A percentile compares a stretch with the other conserved stretches of the same genome.
Conservation (phyloP, 257 asterid species). For the Nemophila menziesii region DNA sequence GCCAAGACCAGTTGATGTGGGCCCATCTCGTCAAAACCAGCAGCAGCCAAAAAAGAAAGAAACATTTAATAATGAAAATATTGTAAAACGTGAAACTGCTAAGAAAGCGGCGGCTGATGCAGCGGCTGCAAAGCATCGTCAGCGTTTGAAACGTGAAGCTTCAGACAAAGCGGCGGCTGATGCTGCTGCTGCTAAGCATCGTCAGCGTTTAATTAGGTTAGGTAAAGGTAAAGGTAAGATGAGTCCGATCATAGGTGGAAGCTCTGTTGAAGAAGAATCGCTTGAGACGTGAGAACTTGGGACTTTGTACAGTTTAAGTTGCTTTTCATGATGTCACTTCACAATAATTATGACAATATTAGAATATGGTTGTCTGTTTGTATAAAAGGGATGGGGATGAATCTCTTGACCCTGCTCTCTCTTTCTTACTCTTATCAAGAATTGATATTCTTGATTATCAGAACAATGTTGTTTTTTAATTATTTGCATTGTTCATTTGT, state of each 20-base stretch:
- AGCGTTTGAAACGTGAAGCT: constrained; percentile 63
- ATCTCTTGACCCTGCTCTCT: background rate
- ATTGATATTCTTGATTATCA: background rate
- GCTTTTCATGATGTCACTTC: background rate
- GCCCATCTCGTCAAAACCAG: constrained; percentile 76
- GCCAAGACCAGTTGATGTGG: constrained; percentile 40
- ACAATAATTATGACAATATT: background rate
- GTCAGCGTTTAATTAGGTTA: constrained; percentile 44
- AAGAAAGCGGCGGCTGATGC: constrained; percentile 73
- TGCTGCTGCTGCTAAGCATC: constrained; percentile 67
- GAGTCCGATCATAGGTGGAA: background rate
- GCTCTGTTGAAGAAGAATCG: background rate
- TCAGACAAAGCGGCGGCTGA: constrained; percentile 70
- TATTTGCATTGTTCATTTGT: background rate
- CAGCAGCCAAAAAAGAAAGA: constrained; percentile 52
- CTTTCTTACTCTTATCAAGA: constrained; percentile 2
- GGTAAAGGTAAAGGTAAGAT: constrained; percentile 42
- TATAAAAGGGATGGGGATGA: background rate
- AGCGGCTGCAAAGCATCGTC: constrained; percentile 64
- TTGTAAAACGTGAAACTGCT: constrained; percentile 90
- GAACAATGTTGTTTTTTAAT: background rate
- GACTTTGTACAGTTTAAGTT: constrained; percentile 1
- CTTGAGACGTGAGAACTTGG: background rate
- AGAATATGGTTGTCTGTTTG: background rate
- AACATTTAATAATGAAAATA: constrained; percentile 27